Evolutionary conservation across 2,329 filamentous ascomycete genomes (phyloP), one percentile per base, ranked within the genome.

Genomic region (Daldinia eschscholtzii): DNA sequence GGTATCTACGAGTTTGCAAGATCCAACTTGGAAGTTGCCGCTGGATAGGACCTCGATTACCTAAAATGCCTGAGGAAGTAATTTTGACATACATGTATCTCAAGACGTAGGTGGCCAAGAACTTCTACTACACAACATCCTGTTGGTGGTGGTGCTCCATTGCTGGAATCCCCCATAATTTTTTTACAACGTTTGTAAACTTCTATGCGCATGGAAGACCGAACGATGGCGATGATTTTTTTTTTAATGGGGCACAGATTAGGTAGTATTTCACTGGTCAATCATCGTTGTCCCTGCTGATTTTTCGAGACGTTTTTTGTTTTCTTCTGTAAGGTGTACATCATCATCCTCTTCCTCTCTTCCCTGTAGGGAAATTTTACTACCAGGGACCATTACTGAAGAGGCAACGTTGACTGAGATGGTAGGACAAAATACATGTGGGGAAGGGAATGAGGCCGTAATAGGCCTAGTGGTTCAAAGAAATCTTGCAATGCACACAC

Each of bases 211-310:
- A 55, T 50, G 50, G 64, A 61, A 55, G 62, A 70, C 65, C 67
- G 65, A 35, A 61, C 57, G 59, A 68, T 37, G 42, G 63, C 60
- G 61, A 52, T 63, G 61, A 59, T 42, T 62, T 64, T 39, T 64
- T 39, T 52, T 68, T 68, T 61, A 61, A 68, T 70, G 68, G 68
- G 65, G 62, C 59, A 61, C 35, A 65, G 57, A 68, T 68, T 68
- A 64, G 65, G 68, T 70, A 46, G 62, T 65, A 68, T 70, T 50
- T 61, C 23, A 60, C 68, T 66, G 62, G 57, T 60, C 59, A 57
- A 66, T 64, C 56, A 42, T 68, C 41, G 57, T 67, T 69, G 66
- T 61, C 57, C 46, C 50, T 62, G 52, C 26, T 52, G 58, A 46
- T 42, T 64, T 65, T 64, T 65, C 50, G 30, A 61, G 42, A 61